A percentile compares a stretch with the other conserved stretches of the same genome.
Conservation (phyloP, 78 protist genomes). For the Diacronema lutheri region DNA sequence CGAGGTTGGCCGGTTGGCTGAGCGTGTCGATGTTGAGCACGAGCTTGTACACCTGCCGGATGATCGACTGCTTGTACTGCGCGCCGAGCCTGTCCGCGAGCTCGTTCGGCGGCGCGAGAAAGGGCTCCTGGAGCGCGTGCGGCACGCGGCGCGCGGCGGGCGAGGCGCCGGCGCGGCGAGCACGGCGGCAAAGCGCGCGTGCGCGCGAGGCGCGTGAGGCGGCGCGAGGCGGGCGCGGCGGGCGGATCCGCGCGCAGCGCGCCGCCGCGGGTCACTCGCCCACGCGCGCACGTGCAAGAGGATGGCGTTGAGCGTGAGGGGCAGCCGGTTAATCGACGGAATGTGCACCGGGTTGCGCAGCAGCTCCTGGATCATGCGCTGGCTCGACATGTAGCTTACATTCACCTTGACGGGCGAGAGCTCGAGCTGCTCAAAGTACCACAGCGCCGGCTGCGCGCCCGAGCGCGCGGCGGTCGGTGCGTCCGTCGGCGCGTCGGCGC, state of each 20-base stretch:
- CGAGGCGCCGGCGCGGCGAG: too few species aligned
- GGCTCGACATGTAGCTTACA: background rate
- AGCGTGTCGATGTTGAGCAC: background rate
- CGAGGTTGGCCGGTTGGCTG: background rate
- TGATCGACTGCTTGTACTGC: background rate
- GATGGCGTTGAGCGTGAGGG: background rate
- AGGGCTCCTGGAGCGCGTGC: too few species aligned
- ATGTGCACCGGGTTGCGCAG: background rate
- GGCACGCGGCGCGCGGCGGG: too few species aligned
- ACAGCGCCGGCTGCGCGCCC: background rate
- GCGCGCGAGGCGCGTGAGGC: too few species aligned
- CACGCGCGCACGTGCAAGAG: background rate
- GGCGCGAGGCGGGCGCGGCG: too few species aligned
- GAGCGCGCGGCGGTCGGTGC: too few species aligned
- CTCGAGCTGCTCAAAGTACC: background rate
- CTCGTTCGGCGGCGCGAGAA: background rate
- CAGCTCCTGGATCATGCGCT: background rate
- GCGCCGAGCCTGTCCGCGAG: background rate
- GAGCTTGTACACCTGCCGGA: constrained; percentile 3
- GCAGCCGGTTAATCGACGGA: background rate
- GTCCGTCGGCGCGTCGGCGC: too few species aligned
- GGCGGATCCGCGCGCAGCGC: too few species aligned
- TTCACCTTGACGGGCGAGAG: background rate
- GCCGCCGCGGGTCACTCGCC: too few species aligned
- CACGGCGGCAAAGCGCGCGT: too few species aligned